phyloP scores from a whole-genome alignment of 306 rosid genomes.

The Quercus engelmannii region DNA sequence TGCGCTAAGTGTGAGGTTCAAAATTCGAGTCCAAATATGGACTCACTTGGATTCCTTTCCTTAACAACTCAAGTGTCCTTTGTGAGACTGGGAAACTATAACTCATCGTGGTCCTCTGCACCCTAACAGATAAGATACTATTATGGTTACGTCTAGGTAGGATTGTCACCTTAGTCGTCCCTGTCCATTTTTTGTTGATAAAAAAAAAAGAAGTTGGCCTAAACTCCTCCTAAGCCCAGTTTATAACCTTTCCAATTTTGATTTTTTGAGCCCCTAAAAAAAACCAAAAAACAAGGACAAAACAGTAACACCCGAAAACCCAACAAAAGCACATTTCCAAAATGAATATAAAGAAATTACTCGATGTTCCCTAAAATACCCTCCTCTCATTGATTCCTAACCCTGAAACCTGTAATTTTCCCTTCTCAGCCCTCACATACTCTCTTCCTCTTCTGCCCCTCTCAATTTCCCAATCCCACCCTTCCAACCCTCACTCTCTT shows the following conservation, averaged over 20 bases:
- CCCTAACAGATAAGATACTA: accelerated
- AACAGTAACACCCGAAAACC: conserved; percentile 51
- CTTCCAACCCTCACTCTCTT: conserved; percentile 44
- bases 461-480: conserved; percentile 41
- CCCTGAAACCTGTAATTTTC: conserved; percentile 58
- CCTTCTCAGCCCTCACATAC: conserved; percentile 67
- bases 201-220: too few species aligned
- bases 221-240: too few species aligned
- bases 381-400: conserved; percentile 38
- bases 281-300: conserved; percentile 33
- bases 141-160: accelerated
- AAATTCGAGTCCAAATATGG: too few species aligned
- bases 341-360: background rate
- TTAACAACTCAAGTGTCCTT: too few species aligned
- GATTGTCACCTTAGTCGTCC: accelerated
- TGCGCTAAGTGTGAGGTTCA: too few species aligned
- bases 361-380: conserved; percentile 78
- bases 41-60: too few species aligned
- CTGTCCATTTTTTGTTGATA: accelerated
- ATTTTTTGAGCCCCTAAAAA: too few species aligned
- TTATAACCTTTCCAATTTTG: too few species aligned
- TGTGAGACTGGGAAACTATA: accelerated
- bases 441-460: conserved; percentile 65
- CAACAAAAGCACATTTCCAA: conserved; percentile 9
- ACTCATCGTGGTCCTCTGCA: accelerated